Base-by-base conservation (phyloP, 1,139 yeast genomes). In the Blastobotrys malaysiensis region DNA sequence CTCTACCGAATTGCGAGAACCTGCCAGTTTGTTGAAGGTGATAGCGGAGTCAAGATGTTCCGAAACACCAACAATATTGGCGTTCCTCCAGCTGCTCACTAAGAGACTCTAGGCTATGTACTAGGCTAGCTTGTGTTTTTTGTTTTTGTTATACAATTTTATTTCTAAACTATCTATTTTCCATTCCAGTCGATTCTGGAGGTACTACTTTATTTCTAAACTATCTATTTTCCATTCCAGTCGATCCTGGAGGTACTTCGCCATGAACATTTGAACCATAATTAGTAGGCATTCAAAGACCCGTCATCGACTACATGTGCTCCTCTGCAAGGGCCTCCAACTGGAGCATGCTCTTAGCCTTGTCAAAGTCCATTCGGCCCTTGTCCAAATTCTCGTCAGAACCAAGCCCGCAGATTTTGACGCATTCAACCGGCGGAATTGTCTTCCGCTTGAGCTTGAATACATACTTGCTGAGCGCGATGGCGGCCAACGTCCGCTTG, bases 11-110 rank as follows among this genome's bases (percentile, higher is more conserved):
- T 82, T 55, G 77, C 82, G 49, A 82, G 95, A 73, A 66, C 78
- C 63, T 88, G 96, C 70, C 95, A 88, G 71, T 88, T 81, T 66
- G 91, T 88, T 57, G 96, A 88, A 60, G 95, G 89, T 63, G 84
- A 82, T 60, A 79, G 82, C 62, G 95, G 91, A 55, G 83, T 87
- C 57, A 72, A 77, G 75, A 86, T 87, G 93, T 87, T 77, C 72
- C 81, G 95, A 76, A 87, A 86, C 71, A 73, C 77, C 65, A 87
- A 87, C 73, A 73, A 74, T 57, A 68, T 76, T 53, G 86, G 86
- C 60, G 73, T 73, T 44, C 62, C 62, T 31, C 67, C 67, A 43
- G 50, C 49, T 48, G 59, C 52, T 48, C 47, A 51, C 18, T 46
- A 21, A 44, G 36, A 49, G 26, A 47, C 51, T 57, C 51, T 45